phyloP scores from a whole-genome alignment of 345 rosid genomes.

The Ailanthus altissimus region DNA sequence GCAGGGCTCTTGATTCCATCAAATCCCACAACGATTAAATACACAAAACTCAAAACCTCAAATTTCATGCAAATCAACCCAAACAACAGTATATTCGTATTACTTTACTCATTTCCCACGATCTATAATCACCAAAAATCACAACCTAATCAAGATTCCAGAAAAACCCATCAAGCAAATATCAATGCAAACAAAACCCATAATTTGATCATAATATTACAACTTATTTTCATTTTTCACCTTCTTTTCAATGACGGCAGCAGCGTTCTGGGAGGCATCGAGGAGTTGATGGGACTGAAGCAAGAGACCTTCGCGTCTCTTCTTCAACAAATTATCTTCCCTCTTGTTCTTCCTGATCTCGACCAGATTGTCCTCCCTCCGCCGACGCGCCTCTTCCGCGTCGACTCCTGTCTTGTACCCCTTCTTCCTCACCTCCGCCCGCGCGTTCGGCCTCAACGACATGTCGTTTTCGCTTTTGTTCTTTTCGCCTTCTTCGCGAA shows the following conservation, averaged over 20 bases:
- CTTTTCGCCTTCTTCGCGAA: not conserved
- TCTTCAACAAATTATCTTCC: conserved; percentile 72
- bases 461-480: conserved; percentile 20
- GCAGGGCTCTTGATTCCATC: not conserved
- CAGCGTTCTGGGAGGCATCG: conserved; percentile 49
- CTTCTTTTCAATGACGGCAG: conserved; percentile 68
- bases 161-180: not conserved
- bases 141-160: not conserved
- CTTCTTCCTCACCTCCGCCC: conserved; percentile 70
- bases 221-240: conserved; percentile 23
- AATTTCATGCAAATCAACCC: not conserved
- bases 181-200: not conserved
- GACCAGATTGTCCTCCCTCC: conserved; percentile 77
- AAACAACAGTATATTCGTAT: not conserved
- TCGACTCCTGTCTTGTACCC: conserved; percentile 72
- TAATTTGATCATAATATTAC: not conserved
- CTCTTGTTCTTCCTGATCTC: conserved; percentile 80
- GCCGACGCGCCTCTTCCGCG: conserved; percentile 72
- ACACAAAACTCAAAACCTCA: not conserved
- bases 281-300: conserved; percentile 50
- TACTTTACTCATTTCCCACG: not conserved
- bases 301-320: conserved; percentile 65
- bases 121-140: not conserved
- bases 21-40: conserved; percentile 1
- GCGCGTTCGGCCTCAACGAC: conserved; percentile 65